A percentile compares a stretch with the other conserved stretches of the same genome.
Evolutionary conservation across 1,284 basidiomycete genomes (phyloP).

Genomic region (Apiotrichum laibachii): DNA sequence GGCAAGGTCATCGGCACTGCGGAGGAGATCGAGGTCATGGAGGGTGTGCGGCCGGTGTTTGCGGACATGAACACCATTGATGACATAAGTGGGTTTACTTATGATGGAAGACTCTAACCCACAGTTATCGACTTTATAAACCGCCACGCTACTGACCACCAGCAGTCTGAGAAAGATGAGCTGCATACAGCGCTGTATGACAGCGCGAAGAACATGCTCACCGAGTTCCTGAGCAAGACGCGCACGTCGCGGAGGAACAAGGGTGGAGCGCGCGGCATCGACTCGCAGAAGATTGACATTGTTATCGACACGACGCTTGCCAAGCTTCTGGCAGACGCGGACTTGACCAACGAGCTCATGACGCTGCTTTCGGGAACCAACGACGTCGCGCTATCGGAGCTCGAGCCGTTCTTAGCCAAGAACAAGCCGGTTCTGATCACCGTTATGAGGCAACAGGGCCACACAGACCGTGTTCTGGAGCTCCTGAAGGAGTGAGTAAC

Average conservation of each 20-base stretch:
- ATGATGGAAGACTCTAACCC: too few relatives aligned
- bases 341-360: constrained; percentile 63
- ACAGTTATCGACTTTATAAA: constrained; percentile 14
- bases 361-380: constrained; percentile 62
- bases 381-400: constrained; percentile 61
- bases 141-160: constrained; percentile 7
- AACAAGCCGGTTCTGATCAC: constrained; percentile 66
- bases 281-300: constrained; percentile 50
- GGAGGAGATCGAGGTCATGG: constrained; percentile 48
- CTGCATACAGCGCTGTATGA: constrained; percentile 37
- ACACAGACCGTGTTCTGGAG: constrained; percentile 63
- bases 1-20: constrained; percentile 44
- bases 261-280: constrained; percentile 36
- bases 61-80: constrained; percentile 40
- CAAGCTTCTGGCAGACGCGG: constrained; percentile 66
- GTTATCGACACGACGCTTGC: constrained; percentile 77
- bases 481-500: constrained; percentile 66
- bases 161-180: constrained; percentile 17
- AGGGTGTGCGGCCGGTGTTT: constrained; percentile 44
- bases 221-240: constrained; percentile 51
- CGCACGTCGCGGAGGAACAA: constrained; percentile 45
- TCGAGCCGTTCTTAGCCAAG: constrained; percentile 62
- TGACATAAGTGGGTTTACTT: constrained; percentile 47
- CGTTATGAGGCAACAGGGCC: constrained; percentile 61
- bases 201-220: constrained; percentile 47